Evolutionary conservation across 495 filamentous ascomycete genomes (phyloP).

Genomic region (Apodospora peruviana): DNA sequence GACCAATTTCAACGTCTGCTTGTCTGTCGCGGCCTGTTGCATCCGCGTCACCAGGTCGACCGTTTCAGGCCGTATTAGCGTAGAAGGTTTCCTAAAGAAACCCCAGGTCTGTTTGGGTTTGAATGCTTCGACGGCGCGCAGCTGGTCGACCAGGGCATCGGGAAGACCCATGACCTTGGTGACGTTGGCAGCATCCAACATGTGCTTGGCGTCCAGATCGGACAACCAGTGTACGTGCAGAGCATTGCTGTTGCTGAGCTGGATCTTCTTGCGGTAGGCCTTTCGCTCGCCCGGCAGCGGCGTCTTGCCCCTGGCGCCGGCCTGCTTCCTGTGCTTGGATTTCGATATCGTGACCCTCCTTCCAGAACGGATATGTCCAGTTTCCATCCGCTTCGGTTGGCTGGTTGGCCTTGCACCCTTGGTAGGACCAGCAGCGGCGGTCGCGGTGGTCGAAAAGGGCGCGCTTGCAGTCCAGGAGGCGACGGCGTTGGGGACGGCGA

Average conservation of each 20-base stretch:
- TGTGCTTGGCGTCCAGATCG: conserved; percentile 51
- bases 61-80: conserved; percentile 69
- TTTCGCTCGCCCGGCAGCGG: conserved; percentile 77
- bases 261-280: conserved; percentile 77
- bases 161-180: conserved; percentile 67
- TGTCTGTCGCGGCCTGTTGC: conserved; percentile 42
- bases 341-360: conserved; percentile 36
- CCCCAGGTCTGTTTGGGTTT: conserved; percentile 86
- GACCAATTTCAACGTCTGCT: conserved; percentile 58
- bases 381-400: conserved; percentile 14
- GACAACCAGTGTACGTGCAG: conserved; percentile 62
- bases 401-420: conserved; percentile 2
- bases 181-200: conserved; percentile 46
- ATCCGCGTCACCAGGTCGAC: conserved; percentile 63
- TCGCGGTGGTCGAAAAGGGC: conserved; percentile 27
- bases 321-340: conserved; percentile 51
- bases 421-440: neutral
- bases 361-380: conserved; percentile 28
- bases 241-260: conserved; percentile 90
- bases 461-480: neutral
- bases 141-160: conserved; percentile 63
- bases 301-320: conserved; percentile 32
- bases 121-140: conserved; percentile 82
- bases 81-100: conserved; percentile 73
- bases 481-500: neutral